Base-by-base conservation (phyloP, 2,329 filamentous ascomycete genomes). In the Fusarium sp. region DNA sequence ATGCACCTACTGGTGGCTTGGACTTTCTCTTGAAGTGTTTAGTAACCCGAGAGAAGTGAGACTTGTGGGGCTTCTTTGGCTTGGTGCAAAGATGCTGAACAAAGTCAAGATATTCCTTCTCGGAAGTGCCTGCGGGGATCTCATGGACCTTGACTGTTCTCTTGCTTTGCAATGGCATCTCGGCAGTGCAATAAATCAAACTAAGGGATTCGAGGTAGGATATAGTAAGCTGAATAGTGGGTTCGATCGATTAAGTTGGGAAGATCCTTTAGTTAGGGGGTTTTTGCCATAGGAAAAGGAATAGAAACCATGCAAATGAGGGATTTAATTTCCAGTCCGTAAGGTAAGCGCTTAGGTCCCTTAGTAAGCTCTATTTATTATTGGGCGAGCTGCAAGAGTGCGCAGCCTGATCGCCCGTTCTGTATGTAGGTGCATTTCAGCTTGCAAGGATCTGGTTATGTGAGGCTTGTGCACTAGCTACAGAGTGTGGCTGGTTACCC, bases 21-120 rank as follows among this genome's bases (percentile, higher is more conserved):
- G 7, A 29, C 7, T 41, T 55, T n/a, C 11, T 0, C 0, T 8
- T 41, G 0, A 41, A 7, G 27, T 7, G 21, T 9, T 6, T 19
- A 1, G 2, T 10, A 4, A 55, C 2, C 1, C n/a, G 4, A 14
- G 21, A 8, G 2, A 29, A 18, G 0, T 1, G 25, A 1, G 0
- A 6, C 14, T 18, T 14, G 0, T 21, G 19, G 10, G 7, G 0
- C 33, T 5, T 54, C 25, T 41, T 0, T 0, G 25, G 37, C 5
- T n/a, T 31, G 8, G 21, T 19, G 0, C 51, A 55, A 15, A 55
- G 51, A 29, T 55, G 37, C 16, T 55, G 6, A 16, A 55, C 25
- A 1, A 55, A 55, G 10, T 12, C 19, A 23, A 23, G 8, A 21
- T 55, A 55, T 29, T 54, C 3, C 0, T n/a, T 6, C 12, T 31